Evolutionary conservation across 805 yeast species (phyloP).

Genomic region (Isabelozyma pseudorhagii): DNA sequence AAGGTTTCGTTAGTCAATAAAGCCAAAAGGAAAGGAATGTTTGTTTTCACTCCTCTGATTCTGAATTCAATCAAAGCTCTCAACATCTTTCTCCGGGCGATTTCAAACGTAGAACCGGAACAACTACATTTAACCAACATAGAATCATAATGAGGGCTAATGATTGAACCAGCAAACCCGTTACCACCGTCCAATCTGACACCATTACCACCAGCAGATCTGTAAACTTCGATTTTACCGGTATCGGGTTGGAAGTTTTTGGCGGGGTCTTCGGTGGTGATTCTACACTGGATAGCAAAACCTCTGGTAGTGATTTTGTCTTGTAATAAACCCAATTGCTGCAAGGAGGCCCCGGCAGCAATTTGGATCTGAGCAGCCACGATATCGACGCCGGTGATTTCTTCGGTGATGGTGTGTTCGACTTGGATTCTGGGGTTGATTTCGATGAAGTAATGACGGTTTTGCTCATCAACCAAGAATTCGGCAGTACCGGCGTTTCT

Average conservation of each 20-base stretch:
- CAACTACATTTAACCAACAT: constrained; percentile 97
- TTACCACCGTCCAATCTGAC: constrained; percentile 98
- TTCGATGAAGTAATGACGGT: constrained; percentile 96
- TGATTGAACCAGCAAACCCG: constrained; percentile 95
- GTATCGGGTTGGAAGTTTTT: constrained; percentile 98
- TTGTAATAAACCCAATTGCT: constrained; percentile 88
- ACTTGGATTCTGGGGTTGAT: constrained; percentile 98
- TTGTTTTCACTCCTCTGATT: constrained; percentile 98
- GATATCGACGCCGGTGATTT: constrained; percentile 95
- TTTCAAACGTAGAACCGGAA: constrained; percentile 95
- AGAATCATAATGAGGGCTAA: constrained; percentile 96
- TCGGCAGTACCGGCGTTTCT: constrained; percentile 99
- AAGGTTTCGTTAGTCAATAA: constrained; percentile 87
- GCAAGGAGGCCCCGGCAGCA: constrained; percentile 95
- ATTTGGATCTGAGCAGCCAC: constrained; percentile 99
- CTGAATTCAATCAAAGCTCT: constrained; percentile 96
- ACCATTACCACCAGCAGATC: constrained; percentile 99
- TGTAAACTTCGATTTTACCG: constrained; percentile 95
- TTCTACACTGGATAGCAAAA: constrained; percentile 98
- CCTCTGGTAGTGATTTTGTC: constrained; percentile 95
- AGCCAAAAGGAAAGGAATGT: constrained; percentile 93
- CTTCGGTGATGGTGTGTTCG: constrained; percentile 98
- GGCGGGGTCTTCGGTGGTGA: constrained; percentile 96
- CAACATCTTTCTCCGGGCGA: constrained; percentile 95
- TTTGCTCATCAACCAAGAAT: constrained; percentile 87